Evolutionary conservation across 2,329 filamentous ascomycete genomes (phyloP), one percentile per base, ranked within the genome.

Genomic region (Penicillium paneum): DNA sequence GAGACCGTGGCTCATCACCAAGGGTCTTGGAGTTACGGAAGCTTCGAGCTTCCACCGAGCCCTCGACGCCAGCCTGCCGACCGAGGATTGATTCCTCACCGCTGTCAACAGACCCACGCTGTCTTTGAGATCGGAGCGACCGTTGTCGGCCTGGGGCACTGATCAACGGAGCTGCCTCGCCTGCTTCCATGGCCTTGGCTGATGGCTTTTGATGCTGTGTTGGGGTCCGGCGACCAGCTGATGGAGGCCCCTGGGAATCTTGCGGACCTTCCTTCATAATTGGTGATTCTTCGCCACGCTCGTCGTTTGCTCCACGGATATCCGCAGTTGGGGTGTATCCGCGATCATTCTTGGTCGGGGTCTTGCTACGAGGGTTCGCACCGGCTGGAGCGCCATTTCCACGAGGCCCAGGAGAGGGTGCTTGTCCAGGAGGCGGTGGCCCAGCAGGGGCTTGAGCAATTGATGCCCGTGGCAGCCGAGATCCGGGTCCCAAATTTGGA

Each of bases 61-160:
- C 68, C 54, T 77, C 75, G n/a, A 72, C 59, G 56, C 71, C 74
- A 19, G 61, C 54, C 55, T 68, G 71, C 54, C 73, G 70, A 29
- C 73, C 72, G 11, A 83, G 69, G 1, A 75, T 71, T 4, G 80
- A 78, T 59, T 90, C 87, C 26, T 81, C 81, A 2, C 81, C 82
- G 64, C 83, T 89, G 60, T 94, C 90, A 12, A 89, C 76, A 0
- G 88, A 88, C 28, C 81, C 81, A 66, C 87, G 86, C 34, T 81
- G 78, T 17, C 84, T 80, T 40, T 79, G 79, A 59, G 83, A 82
- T 40, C 83, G 81, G 26, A 82, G 74, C n/a, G 79, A 77, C 29
- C 79, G 72, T 73, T 81, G 76, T 44, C 76, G 68, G 24, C 74
- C 68, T 4, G 76, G 76, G 5, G 71, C 65, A 51, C 66, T 72